Evolutionary conservation across 2,329 filamentous ascomycete species (phyloP), one percentile per base, ranked within the genome.

Genomic region (Magnaporthiopsis incrustans): DNA sequence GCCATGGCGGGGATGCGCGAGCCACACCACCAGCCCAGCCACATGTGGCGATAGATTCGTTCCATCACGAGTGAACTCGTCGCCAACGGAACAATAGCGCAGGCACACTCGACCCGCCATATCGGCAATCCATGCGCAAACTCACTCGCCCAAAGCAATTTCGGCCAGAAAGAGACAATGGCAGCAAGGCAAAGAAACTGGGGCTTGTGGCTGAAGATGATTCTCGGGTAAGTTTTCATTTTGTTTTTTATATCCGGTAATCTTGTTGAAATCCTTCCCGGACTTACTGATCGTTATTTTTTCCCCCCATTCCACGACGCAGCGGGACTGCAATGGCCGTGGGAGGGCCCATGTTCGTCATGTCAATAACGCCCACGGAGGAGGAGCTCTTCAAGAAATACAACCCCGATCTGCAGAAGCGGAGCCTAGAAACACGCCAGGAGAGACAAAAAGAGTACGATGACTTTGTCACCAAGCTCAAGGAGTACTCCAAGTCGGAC

Each of bases 371-470:
- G 59, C 95, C 95, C 2, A 89, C 90, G 15, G 92, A 97, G 70
- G 95, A 97, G 76, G 92, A 98, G 78, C 83, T 99, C 57, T 92
- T 96, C 81, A 82, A 91, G 79, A 87, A 84, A 76, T 98, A 98
- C 79, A 98, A 94, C 76, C 94, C 94, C 0, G 95, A 98, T 44
- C 84, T 99, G n/a, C 90, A 95, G 73, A 90, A 91, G 75, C 86
- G 90, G 72, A 92, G 90, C 67, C 79, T 96, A n/a, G 92, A 93
- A 75, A 85, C 88, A 65, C 85, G 92, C 25, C 82, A 89, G 65
- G 86, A 89, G 74, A 85, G 85, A 66, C 86, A 95, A 72, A 84
- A 93, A 76, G 92, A 97, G 65, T 97, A 97, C 70, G 90, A 97
- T 73, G 85, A 92, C 64, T 98, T 97, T 72, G 90, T 97, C 33